A percentile compares a stretch with the other conserved stretches of the same genome.
Conservation (phyloP, 352 stramenopile genomes). For the Blastocystis hominis region DNA sequence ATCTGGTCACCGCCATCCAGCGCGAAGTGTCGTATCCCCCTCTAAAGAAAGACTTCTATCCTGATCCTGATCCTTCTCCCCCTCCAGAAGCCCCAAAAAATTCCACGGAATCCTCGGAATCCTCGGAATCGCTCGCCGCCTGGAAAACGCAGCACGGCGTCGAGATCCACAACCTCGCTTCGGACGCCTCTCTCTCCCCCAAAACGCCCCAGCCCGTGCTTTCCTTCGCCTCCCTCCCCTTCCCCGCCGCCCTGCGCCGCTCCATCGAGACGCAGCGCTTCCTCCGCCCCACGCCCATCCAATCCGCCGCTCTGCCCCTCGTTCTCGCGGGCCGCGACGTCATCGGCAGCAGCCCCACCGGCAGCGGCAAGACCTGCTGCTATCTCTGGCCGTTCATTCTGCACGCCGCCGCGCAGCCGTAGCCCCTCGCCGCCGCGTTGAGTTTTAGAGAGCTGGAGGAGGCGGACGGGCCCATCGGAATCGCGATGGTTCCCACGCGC, state of each 20-base stretch:
- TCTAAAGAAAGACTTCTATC: conserved; percentile 31
- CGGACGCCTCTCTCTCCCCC: background rate
- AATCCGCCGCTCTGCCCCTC: background rate
- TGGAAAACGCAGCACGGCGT: conserved; percentile 11
- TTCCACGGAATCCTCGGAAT: background rate
- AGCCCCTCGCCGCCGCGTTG: background rate
- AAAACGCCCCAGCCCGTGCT: background rate
- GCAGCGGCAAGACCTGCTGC: conserved; percentile 71
- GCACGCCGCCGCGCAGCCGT: conserved; percentile 30
- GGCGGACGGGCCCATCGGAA: conserved; percentile 69
- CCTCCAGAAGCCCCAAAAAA: background rate
- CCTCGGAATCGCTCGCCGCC: background rate
- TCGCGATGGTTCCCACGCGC: conserved; percentile 93
- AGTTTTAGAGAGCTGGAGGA: background rate
- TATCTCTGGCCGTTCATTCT: conserved; percentile 34
- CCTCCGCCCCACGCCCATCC: conserved; percentile 9
- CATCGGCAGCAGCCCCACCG: conserved; percentile 73
- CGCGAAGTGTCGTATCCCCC: background rate
- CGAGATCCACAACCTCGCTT: conserved; percentile 34
- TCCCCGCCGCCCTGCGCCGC: background rate
- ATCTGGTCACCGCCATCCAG: conserved; percentile 8
- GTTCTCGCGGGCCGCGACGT: conserved; percentile 66
- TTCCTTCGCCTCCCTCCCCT: background rate
- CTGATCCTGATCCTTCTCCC: background rate
- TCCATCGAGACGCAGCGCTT: background rate